A percentile compares a stretch with the other conserved stretches of the same genome.
These are phyloP conservation scores for Dactylellina parvicollis DNA, from an alignment of 2,329 filamentous ascomycete species.

Conservation along the genomic window DNA sequence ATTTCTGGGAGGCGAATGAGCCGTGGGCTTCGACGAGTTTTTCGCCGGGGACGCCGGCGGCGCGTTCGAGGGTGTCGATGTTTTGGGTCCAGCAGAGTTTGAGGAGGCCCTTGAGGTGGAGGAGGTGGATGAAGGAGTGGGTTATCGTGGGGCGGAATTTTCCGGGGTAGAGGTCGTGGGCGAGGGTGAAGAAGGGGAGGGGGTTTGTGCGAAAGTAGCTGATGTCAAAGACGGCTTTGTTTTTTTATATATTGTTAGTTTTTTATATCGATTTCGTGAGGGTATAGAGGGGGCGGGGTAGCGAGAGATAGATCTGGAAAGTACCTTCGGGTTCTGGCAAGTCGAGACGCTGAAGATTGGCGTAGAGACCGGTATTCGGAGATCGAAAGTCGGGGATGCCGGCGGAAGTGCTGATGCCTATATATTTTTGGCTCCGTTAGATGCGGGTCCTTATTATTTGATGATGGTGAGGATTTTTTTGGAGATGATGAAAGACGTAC, in stretches of 20 bases:
- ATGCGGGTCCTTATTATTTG: too few species aligned
- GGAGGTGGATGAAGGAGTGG: conserved; percentile 85
- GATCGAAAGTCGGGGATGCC: conserved; percentile 93
- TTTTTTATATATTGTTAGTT: conserved; percentile 2
- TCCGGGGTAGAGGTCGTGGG: conserved; percentile 90
- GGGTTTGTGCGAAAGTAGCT: conserved; percentile 85
- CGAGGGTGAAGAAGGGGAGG: conserved; percentile 88
- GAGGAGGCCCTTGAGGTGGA: conserved; percentile 80
- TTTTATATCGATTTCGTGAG: background rate
- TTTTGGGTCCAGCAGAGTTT: conserved; percentile 95
- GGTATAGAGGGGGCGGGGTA: background rate
- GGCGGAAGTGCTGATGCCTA: conserved; percentile 62
- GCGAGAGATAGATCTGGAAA: conserved; percentile 21
- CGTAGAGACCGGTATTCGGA: conserved; percentile 90
- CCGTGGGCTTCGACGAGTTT: conserved; percentile 93
- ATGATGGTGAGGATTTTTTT: conserved; percentile 20
- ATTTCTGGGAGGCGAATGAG: conserved; percentile 89
- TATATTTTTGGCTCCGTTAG: conserved; percentile 71
- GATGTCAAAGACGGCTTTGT: conserved; percentile 92
- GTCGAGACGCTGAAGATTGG: conserved; percentile 85
- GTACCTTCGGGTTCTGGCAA: conserved; percentile 74
- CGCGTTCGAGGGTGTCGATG: conserved; percentile 85
- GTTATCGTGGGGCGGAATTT: conserved; percentile 87
- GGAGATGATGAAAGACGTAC: conserved; percentile 14
- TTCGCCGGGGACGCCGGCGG: conserved; percentile 81